Conservation (phyloP, 306 rosid species). For the Dalbergia oliveri region DNA sequence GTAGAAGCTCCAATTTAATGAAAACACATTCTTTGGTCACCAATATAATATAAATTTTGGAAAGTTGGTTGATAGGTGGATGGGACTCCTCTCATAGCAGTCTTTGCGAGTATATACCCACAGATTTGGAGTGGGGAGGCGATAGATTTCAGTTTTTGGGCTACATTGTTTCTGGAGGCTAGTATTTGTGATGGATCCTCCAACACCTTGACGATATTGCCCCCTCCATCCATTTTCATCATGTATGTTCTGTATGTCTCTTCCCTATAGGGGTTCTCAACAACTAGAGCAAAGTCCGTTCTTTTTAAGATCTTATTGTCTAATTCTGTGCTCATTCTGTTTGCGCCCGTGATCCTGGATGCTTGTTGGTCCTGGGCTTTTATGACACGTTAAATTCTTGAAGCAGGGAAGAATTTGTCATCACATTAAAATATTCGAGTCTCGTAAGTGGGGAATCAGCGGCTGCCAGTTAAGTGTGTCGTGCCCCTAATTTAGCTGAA, state of each 20-base stretch:
- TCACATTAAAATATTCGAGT: no score
- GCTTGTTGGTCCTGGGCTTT: not conserved
- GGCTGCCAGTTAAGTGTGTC: no score
- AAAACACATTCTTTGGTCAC: constrained; percentile 49
- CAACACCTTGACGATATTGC: constrained; percentile 42
- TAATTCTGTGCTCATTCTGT: not conserved
- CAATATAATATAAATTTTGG: constrained; percentile 23
- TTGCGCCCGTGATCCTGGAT: not conserved
- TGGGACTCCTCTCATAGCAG: constrained; percentile 35
- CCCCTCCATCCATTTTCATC: constrained; percentile 43
- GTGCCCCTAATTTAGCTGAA: no score
- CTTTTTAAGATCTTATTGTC: constrained; percentile 29
- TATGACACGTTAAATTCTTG: not conserved
- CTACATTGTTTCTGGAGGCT: not conserved
- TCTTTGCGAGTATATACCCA: constrained; percentile 33
- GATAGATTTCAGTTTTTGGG: constrained; percentile 29
- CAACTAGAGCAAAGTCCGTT: constrained; percentile 45
- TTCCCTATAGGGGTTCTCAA: constrained; percentile 16
- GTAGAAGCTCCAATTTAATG: constrained; percentile 13
- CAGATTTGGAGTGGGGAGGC: constrained; percentile 31
- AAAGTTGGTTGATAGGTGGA: not conserved
- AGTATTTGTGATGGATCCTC: constrained; percentile 34
- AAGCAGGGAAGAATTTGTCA: not conserved
- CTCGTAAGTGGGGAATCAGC: no score
- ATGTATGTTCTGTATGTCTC: constrained; percentile 44